phyloP scores from a whole-genome alignment of 208 protist species.

The Herpetomonas samuelpessoai region DNA sequence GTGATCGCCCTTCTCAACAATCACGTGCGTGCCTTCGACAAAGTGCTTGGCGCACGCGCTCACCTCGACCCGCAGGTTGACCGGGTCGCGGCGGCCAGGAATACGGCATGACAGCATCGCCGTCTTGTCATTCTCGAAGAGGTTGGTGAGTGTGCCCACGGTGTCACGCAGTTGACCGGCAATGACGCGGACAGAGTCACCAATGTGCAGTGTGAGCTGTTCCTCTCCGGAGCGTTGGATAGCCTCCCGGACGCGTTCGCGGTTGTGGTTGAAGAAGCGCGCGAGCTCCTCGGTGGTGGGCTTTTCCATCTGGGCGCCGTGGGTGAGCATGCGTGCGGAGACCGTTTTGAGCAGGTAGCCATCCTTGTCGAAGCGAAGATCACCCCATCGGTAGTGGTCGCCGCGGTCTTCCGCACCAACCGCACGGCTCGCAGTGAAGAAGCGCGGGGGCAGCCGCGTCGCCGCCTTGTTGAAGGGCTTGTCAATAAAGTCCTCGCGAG shows the following conservation, averaged over 20 bases:
- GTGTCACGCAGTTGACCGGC: conserved; percentile 74
- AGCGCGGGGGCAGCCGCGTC: conserved; percentile 55
- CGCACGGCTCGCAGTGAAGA: conserved; percentile 75
- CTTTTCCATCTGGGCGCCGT: conserved; percentile 58
- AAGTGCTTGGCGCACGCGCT: conserved; percentile 78
- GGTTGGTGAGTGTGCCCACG: conserved; percentile 69
- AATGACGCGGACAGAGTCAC: conserved; percentile 77
- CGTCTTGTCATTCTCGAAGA: conserved; percentile 69
- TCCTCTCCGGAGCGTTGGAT: conserved; percentile 23
- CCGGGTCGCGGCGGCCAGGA: conserved; percentile 43
- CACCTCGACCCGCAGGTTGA: conserved; percentile 83
- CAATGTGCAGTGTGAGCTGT: conserved; percentile 28
- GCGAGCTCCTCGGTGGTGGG: conserved; percentile 83
- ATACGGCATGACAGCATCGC: conserved; percentile 60
- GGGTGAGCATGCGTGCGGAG: conserved; percentile 68
- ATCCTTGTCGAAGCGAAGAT: conserved; percentile 81
- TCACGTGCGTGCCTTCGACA: conserved; percentile 80
- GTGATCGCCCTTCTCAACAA: conserved; percentile 75
- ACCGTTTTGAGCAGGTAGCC: conserved; percentile 83
- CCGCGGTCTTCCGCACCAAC: conserved; percentile 51
- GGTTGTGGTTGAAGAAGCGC: conserved; percentile 83
- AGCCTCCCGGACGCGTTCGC: conserved; percentile 68
- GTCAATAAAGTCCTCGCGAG: conserved; percentile 84
- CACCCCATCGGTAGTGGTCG: conserved; percentile 74
- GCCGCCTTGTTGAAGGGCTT: conserved; percentile 77